Evolutionary conservation across 108 stramenopile species (phyloP).

Genomic region (Nitzschia sp.): DNA sequence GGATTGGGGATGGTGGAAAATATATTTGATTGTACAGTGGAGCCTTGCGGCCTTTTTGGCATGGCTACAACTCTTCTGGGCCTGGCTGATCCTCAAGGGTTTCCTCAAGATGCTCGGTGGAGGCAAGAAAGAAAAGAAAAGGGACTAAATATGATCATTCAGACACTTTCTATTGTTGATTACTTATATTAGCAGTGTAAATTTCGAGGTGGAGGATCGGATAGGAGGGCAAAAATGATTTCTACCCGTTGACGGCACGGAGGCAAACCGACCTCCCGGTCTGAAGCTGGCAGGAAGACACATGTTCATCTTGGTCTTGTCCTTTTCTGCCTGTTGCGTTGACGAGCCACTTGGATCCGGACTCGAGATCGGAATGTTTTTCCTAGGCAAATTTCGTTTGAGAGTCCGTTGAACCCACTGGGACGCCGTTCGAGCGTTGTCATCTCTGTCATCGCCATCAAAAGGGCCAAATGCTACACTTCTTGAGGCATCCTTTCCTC

Average conservation of each 20-base stretch:
- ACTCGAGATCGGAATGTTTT: background rate
- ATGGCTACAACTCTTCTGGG: constrained; percentile 59
- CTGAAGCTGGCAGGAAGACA: background rate
- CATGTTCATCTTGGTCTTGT: constrained; percentile 14
- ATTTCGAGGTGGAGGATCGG: background rate
- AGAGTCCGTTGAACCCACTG: constrained; percentile 33
- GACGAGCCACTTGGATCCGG: background rate
- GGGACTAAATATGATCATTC: no score
- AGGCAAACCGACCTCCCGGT: background rate
- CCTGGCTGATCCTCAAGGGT: constrained; percentile 42
- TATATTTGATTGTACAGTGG: constrained; percentile 23
- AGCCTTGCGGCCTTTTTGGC: constrained; percentile 36
- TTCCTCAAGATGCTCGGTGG: constrained; percentile 34
- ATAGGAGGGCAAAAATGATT: background rate
- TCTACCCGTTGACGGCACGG: background rate
- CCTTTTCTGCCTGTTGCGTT: background rate
- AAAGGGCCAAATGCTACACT: constrained; percentile 10
- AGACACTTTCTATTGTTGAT: background rate
- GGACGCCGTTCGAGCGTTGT: constrained; percentile 17
- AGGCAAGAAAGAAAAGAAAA: background rate
- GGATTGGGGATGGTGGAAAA: constrained; percentile 19
- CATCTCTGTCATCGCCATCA: constrained; percentile 1
- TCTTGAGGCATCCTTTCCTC: background rate
- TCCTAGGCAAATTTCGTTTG: constrained; percentile 27
- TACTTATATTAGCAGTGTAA: background rate